These are phyloP conservation scores for Straminergon stramineum DNA, from an alignment of 225 moss, liverwort and hornwort species.

Conservation along the genomic window DNA sequence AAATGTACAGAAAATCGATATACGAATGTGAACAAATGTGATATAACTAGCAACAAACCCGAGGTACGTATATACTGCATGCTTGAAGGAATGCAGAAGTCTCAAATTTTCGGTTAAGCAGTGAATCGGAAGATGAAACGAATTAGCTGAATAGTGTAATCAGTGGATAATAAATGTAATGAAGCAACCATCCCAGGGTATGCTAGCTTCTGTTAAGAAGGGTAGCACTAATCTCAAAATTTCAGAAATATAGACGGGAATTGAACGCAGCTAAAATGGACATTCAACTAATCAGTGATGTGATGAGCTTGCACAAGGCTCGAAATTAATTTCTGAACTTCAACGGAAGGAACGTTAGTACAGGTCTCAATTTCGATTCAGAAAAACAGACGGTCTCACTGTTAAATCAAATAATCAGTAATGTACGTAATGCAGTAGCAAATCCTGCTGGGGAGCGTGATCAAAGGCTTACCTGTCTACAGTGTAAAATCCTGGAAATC, in stretches of 20 bases:
- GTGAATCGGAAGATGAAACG: too few species aligned
- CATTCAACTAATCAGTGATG: neutral
- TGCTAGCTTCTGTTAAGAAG: neutral
- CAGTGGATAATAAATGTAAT: neutral
- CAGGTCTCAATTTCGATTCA: neutral
- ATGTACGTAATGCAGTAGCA: neutral
- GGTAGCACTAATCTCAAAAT: neutral
- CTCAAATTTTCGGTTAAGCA: neutral
- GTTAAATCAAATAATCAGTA: neutral
- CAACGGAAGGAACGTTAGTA: too few species aligned
- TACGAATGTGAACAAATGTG: too few species aligned
- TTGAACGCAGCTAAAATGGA: neutral
- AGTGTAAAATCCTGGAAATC: neutral
- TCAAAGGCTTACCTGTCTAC: neutral
- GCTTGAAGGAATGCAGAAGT: neutral
- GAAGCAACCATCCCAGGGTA: neutral
- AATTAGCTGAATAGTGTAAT: neutral
- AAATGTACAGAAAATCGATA: neutral
- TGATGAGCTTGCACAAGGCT: neutral
- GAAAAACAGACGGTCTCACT: neutral
- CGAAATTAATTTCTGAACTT: neutral
- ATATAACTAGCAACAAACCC: neutral
- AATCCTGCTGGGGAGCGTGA: too few species aligned
- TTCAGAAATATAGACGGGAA: neutral
- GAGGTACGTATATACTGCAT: too few species aligned